Evolutionary conservation across 192 early-diverging fungal genomes (phyloP).

Genomic region (Coemansia guatemalensis): DNA sequence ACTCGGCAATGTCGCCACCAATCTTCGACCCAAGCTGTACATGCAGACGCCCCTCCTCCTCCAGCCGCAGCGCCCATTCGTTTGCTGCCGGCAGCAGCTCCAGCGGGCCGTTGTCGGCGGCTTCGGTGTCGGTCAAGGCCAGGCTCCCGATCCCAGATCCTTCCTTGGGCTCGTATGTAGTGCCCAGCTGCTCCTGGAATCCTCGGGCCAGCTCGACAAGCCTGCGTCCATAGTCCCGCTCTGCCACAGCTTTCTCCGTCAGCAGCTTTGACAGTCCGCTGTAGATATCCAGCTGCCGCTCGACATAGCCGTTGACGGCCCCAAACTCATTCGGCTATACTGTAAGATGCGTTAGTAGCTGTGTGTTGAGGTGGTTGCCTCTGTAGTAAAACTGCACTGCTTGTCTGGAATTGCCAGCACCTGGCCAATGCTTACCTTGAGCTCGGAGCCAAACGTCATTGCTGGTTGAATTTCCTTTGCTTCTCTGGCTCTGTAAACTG

Average conservation of each 20-base stretch:
- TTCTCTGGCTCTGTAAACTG: no score
- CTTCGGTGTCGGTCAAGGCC: conserved; percentile 41
- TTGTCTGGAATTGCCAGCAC: neutral
- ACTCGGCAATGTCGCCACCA: conserved; percentile 33
- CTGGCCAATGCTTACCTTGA: conserved; percentile 47
- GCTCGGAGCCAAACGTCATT: conserved; percentile 54
- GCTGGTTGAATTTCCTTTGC: neutral
- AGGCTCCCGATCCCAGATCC: conserved; percentile 19
- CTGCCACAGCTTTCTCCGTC: conserved; percentile 41
- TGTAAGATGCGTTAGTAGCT: neutral
- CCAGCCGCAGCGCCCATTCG: conserved; percentile 43
- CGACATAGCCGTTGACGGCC: conserved; percentile 43
- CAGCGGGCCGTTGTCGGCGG: conserved; percentile 16
- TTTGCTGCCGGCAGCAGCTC: conserved; percentile 38
- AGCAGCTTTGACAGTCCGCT: conserved; percentile 33
- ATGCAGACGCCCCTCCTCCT: conserved; percentile 48
- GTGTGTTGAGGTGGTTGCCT: neutral
- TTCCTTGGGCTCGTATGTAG: conserved; percentile 14
- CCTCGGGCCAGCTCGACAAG: conserved; percentile 32
- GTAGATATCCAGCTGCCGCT: conserved; percentile 44
- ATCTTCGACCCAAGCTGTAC: conserved; percentile 40
- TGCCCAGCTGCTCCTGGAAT: conserved; percentile 35
- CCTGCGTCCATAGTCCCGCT: conserved; percentile 43
- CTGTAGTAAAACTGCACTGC: neutral
- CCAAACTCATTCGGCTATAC: conserved; percentile 53